Percentiles rank a stretch among this genome's conserved stretches.
Evolutionary conservation across 768 basidiomycete genomes (phyloP).

Genomic region (Tricholomella constricta): DNA sequence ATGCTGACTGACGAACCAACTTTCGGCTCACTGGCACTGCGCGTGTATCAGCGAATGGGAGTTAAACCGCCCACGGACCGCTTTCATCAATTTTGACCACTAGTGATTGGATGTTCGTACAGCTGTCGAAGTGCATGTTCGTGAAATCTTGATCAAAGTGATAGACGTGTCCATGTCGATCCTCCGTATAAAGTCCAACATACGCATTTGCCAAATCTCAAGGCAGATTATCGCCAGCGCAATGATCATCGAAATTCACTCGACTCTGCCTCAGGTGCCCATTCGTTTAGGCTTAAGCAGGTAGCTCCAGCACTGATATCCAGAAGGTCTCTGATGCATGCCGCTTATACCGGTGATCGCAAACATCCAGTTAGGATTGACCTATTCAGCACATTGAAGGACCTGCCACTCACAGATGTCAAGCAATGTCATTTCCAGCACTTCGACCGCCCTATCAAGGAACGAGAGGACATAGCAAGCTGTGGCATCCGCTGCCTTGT

Average conservation of each 20-base stretch:
- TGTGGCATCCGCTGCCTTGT: background rate
- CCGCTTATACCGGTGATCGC: conserved; percentile 17
- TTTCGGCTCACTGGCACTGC: too few relatives aligned
- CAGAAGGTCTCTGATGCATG: background rate
- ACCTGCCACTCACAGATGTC: conserved; percentile 14
- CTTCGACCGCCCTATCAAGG: conserved; percentile 14
- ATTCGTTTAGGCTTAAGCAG: too few relatives aligned
- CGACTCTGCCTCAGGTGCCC: background rate
- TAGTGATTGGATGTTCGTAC: background rate
- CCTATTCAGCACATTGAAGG: background rate
- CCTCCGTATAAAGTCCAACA: conserved; percentile 3
- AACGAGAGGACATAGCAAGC: background rate
- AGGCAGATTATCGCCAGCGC: too few relatives aligned
- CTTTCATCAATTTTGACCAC: background rate
- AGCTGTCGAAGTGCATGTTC: background rate
- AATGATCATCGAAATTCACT: background rate
- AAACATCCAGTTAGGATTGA: conserved; percentile 2
- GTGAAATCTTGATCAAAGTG: background rate
- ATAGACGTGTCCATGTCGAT: conserved; percentile 11
- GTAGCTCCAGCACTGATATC: background rate
- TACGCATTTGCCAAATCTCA: too few relatives aligned
- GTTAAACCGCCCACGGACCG: conserved; percentile 1
- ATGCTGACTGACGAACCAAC: background rate
- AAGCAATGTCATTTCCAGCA: conserved; percentile 6
- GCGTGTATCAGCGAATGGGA: conserved; percentile 6